phyloP scores from a whole-genome alignment of 352 stramenopile genomes.

The Elongisporangium senticosum region DNA sequence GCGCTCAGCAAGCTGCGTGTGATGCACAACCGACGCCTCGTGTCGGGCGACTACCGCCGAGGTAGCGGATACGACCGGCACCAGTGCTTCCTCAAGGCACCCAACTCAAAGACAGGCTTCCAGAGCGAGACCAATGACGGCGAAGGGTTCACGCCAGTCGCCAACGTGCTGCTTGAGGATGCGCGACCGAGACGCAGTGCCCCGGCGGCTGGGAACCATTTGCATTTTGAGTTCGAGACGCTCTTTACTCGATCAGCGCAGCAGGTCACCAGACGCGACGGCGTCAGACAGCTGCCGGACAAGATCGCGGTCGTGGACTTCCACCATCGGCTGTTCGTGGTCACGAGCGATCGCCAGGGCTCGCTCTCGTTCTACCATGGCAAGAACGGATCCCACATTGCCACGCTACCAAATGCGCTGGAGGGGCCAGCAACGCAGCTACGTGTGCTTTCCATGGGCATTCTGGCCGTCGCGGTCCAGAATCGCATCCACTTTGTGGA shows the following conservation, averaged over 20 bases:
- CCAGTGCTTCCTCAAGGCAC: neutral
- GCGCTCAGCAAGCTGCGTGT: slow-evolving; percentile 14
- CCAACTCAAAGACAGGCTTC: neutral
- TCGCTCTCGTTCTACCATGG: slow-evolving; percentile 11
- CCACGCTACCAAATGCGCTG: neutral
- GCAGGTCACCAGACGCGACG: neutral
- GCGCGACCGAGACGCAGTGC: neutral
- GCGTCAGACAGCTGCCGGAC: neutral
- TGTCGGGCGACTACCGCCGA: slow-evolving; percentile 9
- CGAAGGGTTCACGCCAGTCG: neutral
- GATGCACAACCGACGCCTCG: slow-evolving; percentile 11
- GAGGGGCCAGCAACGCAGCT: slow-evolving; percentile 11
- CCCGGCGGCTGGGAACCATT: slow-evolving; percentile 3
- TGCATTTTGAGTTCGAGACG: slow-evolving; percentile 13
- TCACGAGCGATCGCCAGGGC: neutral
- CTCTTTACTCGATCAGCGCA: slow-evolving; percentile 3
- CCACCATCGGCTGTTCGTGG: slow-evolving; percentile 10
- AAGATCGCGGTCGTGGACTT: slow-evolving; percentile 11
- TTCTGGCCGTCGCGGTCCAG: slow-evolving; percentile 16
- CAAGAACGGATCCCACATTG: slow-evolving; percentile 13
- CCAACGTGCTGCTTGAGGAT: slow-evolving; percentile 1
- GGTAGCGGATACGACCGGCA: neutral
- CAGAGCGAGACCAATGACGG: neutral
- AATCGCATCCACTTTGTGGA: slow-evolving; percentile 29
- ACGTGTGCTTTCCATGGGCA: slow-evolving; percentile 11